A percentile compares a stretch with the other conserved stretches of the same genome.
Conservation (phyloP, 192 early-diverging fungal species). For the Rhizoclosmatium sp. region DNA sequence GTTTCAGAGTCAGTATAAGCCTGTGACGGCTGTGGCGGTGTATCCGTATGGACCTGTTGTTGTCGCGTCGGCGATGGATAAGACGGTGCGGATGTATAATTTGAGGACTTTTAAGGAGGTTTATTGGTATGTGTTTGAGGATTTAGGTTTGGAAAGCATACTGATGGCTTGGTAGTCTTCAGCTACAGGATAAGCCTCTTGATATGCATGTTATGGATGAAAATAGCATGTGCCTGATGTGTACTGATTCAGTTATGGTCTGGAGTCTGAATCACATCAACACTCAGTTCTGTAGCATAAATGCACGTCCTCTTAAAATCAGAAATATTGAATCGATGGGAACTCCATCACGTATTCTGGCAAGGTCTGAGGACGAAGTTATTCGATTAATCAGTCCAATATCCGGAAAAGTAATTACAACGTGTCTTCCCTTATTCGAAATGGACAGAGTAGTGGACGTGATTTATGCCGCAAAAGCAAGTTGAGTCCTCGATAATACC, state of each 20-base stretch:
- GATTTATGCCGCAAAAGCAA: constrained; percentile 42
- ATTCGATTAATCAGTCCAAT: constrained; percentile 54
- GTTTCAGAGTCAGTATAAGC: constrained; percentile 54
- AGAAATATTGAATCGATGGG: constrained; percentile 29
- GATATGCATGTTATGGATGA: constrained; percentile 54
- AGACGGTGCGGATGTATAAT: constrained; percentile 56
- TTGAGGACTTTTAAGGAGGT: constrained; percentile 59
- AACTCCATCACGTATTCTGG: constrained; percentile 45
- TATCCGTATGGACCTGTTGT: constrained; percentile 53
- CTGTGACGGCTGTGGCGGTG: constrained; percentile 49
- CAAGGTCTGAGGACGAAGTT: constrained; percentile 56
- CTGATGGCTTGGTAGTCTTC: constrained; percentile 38
- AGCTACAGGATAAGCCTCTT: constrained; percentile 52
- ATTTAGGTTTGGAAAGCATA: not conserved
- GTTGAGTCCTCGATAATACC: not conserved
- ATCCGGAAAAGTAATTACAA: constrained; percentile 54
- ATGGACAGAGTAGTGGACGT: constrained; percentile 51
- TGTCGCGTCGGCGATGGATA: constrained; percentile 51
- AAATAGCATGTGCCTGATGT: constrained; percentile 44
- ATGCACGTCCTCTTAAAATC: constrained; percentile 41
- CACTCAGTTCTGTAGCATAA: constrained; percentile 51
- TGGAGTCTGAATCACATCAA: constrained; percentile 64
- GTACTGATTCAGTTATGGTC: constrained; percentile 41
- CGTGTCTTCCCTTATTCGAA: constrained; percentile 60
- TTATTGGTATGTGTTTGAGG: constrained; percentile 48